Evolutionary conservation across 768 basidiomycete species (phyloP).

Genomic region (Serendipita indica): DNA sequence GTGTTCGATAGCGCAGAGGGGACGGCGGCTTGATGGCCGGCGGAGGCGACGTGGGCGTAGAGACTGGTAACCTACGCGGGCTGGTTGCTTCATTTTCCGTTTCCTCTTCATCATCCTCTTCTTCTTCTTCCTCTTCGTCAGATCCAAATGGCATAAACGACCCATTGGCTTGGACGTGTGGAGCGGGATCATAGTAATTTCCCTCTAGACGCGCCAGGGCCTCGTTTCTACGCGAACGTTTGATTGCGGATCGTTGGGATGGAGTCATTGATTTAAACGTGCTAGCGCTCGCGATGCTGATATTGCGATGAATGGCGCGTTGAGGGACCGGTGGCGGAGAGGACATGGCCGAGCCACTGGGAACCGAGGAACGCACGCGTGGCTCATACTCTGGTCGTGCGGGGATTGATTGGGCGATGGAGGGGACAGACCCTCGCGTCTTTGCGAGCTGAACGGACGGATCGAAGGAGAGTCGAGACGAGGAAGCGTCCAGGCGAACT

Average conservation of each 20-base stretch:
- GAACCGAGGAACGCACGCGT: background rate
- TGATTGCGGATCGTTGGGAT: background rate
- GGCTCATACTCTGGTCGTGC: slow-evolving; percentile 7
- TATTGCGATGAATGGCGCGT: background rate
- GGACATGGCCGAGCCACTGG: background rate
- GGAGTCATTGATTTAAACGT: background rate
- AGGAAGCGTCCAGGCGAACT: background rate
- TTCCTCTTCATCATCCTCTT: background rate
- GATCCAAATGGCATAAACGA: slow-evolving; percentile 9
- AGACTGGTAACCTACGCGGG: background rate
- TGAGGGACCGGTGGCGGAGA: background rate
- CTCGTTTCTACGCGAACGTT: background rate
- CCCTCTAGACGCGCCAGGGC: background rate
- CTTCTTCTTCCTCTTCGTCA: slow-evolving; percentile 1
- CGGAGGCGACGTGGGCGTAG: background rate
- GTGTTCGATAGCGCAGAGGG: background rate
- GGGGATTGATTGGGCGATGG: background rate
- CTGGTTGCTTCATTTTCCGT: background rate
- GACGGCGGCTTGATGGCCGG: slow-evolving; percentile 7
- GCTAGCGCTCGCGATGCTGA: slow-evolving; percentile 1
- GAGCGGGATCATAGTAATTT: background rate
- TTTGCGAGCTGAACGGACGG: background rate
- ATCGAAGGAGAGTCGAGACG: slow-evolving; percentile 3
- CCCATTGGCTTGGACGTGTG: background rate
- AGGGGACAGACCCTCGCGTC: background rate